A percentile compares a stretch with the other conserved stretches of the same genome.
Conservation (phyloP, 2,329 filamentous ascomycete genomes). For the Gnomoniopsis smithogilvyi region DNA sequence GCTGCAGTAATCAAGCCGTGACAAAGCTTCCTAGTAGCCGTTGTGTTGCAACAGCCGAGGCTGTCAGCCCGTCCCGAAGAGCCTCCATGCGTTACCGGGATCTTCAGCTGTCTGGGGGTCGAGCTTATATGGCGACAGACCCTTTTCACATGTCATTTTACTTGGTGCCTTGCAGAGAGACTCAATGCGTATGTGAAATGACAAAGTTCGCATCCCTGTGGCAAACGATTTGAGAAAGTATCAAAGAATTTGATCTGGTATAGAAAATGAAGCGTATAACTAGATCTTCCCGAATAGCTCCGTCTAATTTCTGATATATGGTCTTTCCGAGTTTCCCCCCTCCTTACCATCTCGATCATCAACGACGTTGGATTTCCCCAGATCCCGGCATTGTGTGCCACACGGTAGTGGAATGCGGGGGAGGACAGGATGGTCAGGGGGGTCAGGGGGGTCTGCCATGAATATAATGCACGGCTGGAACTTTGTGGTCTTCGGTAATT, state of each 20-base stretch:
- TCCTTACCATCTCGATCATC: background rate
- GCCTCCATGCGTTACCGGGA: slow-evolving; percentile 2
- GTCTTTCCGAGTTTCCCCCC: background rate
- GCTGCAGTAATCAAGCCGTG: background rate
- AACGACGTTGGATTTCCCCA: background rate
- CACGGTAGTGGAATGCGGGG: slow-evolving; percentile 13
- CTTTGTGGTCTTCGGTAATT: slow-evolving; percentile 36
- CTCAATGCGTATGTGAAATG: background rate
- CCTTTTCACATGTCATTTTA: slow-evolving; percentile 12
- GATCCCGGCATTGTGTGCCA: background rate
- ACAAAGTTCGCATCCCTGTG: background rate
- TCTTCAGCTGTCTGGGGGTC: background rate
- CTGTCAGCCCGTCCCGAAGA: background rate
- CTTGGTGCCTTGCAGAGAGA: background rate
- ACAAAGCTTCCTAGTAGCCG: too few relatives aligned
- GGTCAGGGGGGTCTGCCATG: slow-evolving; percentile 9
- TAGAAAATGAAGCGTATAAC: too few relatives aligned
- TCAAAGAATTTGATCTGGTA: too few relatives aligned
- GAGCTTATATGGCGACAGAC: slow-evolving; percentile 10
- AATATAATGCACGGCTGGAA: background rate
- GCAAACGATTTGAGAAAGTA: too few relatives aligned
- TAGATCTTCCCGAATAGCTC: background rate
- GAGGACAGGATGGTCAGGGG: background rate
- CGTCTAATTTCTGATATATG: background rate
- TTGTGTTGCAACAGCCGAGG: slow-evolving; percentile 12